Conservation (phyloP, 176 grass and related monocot species). For the Melocanna baccifera region DNA sequence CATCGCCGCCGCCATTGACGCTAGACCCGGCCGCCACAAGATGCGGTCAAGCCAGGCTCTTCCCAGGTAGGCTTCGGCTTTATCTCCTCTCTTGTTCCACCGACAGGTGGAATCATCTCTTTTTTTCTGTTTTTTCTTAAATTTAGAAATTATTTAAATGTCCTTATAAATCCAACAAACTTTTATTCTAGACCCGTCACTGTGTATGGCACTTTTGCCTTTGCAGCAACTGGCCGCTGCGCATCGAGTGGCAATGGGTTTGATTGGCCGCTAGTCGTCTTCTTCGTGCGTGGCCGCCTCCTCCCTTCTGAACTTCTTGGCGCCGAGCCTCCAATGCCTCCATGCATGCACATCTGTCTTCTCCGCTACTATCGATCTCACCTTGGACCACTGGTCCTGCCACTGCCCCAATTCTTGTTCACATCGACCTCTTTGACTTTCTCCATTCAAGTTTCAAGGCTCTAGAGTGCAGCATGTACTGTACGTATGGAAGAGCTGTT, state of each 20-base stretch:
- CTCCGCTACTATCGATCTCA: neutral
- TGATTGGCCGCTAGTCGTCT: neutral
- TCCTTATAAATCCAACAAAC: too few species aligned
- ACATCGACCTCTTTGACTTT: neutral
- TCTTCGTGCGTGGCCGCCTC: neutral
- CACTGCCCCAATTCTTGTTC: neutral
- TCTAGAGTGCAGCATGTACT: neutral
- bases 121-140: too few species aligned
- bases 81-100: too few species aligned
- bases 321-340: neutral
- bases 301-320: neutral
- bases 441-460: neutral
- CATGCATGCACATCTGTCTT: neutral
- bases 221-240: constrained; percentile 21
- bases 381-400: neutral
- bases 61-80: too few species aligned
- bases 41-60: too few species aligned
- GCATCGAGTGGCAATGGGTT: neutral
- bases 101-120: too few species aligned
- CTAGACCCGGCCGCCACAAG: too few species aligned
- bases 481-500: neutral
- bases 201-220: neutral
- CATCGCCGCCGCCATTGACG: too few species aligned
- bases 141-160: too few species aligned
- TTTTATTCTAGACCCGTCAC: too few species aligned